Evolutionary conservation across 1,284 basidiomycete genomes (phyloP).

Genomic region (Ustilago shanxiensis): DNA sequence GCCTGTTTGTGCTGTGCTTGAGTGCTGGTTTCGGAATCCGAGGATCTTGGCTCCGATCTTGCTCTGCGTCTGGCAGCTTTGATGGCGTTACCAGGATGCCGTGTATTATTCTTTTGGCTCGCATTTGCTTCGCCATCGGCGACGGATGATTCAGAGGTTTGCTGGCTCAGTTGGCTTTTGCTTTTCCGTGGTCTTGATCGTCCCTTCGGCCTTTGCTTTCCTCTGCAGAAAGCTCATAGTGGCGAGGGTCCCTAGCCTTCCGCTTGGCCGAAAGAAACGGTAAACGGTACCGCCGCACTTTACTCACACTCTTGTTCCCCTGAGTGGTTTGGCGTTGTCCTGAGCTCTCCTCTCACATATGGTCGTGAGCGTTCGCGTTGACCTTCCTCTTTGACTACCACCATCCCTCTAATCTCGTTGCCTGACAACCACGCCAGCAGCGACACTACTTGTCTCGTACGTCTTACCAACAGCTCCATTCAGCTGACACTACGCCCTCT

Average conservation of each 20-base stretch:
- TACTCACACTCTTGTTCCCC: slow-evolving; percentile 4
- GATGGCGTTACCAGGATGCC: slow-evolving; percentile 5
- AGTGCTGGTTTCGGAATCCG: background rate
- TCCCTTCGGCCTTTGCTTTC: slow-evolving; percentile 5
- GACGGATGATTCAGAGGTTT: slow-evolving; percentile 8
- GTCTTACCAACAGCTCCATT: slow-evolving; percentile 25
- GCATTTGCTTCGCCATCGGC: slow-evolving; percentile 1
- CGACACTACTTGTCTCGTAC: background rate
- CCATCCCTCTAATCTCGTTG: background rate
- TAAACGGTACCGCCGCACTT: slow-evolving; percentile 14
- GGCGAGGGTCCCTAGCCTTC: background rate
- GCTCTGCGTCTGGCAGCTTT: background rate
- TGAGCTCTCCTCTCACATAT: background rate
- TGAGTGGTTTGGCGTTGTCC: background rate
- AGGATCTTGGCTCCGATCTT: background rate
- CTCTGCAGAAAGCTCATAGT: background rate
- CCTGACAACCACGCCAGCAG: slow-evolving; percentile 10
- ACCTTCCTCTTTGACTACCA: background rate
- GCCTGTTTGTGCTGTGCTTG: background rate
- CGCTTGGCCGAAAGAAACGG: background rate
- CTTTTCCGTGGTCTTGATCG: background rate
- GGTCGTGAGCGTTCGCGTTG: background rate
- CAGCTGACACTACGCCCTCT: slow-evolving; percentile 23
- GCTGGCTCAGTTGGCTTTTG: slow-evolving; percentile 1
- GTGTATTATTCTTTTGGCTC: background rate